A percentile compares a stretch with the other conserved stretches of the same genome.
Conservation (phyloP, 768 basidiomycete species). For the Suillus discolor region DNA sequence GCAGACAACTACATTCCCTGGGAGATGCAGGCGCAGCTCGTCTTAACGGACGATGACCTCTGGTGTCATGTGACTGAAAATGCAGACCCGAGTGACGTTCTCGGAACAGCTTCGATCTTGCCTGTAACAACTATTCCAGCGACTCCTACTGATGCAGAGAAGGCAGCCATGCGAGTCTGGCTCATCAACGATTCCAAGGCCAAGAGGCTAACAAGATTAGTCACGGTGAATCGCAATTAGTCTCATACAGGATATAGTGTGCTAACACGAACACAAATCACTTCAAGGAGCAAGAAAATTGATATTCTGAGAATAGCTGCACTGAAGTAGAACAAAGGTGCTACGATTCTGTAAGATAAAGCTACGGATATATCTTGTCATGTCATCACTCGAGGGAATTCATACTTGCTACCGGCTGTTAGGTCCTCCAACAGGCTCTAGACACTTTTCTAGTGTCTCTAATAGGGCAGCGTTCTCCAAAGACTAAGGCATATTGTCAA, state of each 20-base stretch:
- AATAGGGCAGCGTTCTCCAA: conserved; percentile 88
- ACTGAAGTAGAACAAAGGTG: conserved; percentile 4
- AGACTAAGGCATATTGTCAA: conserved; percentile 54
- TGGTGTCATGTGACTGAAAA: too few species aligned
- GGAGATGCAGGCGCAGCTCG: too few species aligned
- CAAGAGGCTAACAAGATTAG: background rate
- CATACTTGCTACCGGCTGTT: conserved; percentile 1
- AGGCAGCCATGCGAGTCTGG: too few species aligned
- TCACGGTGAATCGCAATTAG: background rate
- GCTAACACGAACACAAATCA: background rate
- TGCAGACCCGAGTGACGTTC: too few species aligned
- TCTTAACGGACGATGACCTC: too few species aligned
- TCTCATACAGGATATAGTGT: background rate
- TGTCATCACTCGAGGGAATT: background rate
- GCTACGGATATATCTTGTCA: conserved; percentile 9
- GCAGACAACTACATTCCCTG: too few species aligned
- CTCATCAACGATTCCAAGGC: too few species aligned
- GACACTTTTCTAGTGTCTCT: conserved; percentile 83
- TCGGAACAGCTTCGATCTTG: too few species aligned
- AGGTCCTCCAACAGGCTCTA: conserved; percentile 40
- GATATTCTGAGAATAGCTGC: background rate
- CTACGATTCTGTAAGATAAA: conserved; percentile 4
- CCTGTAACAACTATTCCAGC: too few species aligned
- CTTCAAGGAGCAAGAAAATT: background rate
- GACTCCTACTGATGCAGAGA: too few species aligned